Percentiles rank a stretch among this genome's conserved stretches.
phyloP scores from a whole-genome alignment of 106 monocot species.

The Acorus calamus region DNA sequence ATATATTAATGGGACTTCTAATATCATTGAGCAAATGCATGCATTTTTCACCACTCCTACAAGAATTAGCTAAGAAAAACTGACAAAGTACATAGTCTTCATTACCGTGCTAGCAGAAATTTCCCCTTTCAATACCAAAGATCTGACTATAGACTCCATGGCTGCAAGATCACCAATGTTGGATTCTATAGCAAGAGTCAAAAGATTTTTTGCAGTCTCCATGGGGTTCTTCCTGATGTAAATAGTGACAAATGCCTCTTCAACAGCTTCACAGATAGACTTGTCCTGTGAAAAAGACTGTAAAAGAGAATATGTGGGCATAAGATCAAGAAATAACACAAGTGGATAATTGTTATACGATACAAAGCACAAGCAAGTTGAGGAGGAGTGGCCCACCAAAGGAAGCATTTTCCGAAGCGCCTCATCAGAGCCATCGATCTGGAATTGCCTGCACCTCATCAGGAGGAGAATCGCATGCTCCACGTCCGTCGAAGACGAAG shows the following conservation, averaged over 20 bases:
- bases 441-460: slow-evolving; percentile 95
- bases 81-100: slow-evolving; percentile 4
- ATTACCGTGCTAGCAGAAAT: slow-evolving; percentile 63
- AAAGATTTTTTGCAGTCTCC: slow-evolving; percentile 73
- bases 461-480: slow-evolving; percentile 80
- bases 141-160: slow-evolving; percentile 62
- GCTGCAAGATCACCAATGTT: slow-evolving; percentile 87
- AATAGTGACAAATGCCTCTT: slow-evolving; percentile 82
- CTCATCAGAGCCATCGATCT: slow-evolving; percentile 93
- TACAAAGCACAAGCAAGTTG: not conserved
- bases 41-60: no score
- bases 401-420: slow-evolving; percentile 87
- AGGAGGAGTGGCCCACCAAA: slow-evolving; percentile 41
- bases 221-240: slow-evolving; percentile 62
- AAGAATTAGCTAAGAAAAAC: not conserved
- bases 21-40: no score
- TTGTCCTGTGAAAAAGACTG: slow-evolving; percentile 95
- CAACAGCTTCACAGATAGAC: slow-evolving; percentile 90
- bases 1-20: no score
- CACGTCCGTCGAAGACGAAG: slow-evolving; percentile 80
- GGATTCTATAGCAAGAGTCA: slow-evolving; percentile 54
- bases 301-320: not conserved
- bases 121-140: slow-evolving; percentile 72
- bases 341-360: not conserved
- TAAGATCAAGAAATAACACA: not conserved